A percentile compares a stretch with the other conserved stretches of the same genome.
phyloP scores from a whole-genome alignment of 1,139 yeast species.

The Kluyveromyces marxianus region DNA sequence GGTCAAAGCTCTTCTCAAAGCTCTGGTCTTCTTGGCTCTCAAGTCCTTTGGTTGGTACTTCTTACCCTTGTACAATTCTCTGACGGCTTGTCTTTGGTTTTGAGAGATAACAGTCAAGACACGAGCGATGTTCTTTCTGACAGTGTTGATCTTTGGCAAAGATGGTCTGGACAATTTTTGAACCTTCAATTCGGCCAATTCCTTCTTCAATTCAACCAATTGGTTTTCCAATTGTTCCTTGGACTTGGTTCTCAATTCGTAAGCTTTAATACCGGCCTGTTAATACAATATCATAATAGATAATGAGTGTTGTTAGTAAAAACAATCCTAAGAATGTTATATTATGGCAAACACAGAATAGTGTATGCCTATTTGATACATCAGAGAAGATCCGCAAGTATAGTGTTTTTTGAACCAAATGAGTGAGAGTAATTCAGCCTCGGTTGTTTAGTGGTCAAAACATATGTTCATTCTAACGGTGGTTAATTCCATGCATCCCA shows the following conservation, averaged over 20 bases:
- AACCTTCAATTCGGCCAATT: slow-evolving; percentile 92
- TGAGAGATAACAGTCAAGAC: slow-evolving; percentile 95
- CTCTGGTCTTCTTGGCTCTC: slow-evolving; percentile 99
- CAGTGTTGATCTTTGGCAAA: slow-evolving; percentile 90
- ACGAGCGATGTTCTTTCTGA: slow-evolving; percentile 98
- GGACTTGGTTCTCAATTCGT: slow-evolving; percentile 95
- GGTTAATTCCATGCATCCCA: too few relatives aligned
- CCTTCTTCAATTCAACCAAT: slow-evolving; percentile 94
- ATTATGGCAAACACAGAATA: too few relatives aligned
- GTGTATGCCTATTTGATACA: too few relatives aligned
- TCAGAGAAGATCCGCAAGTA: too few relatives aligned
- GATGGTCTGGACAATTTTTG: slow-evolving; percentile 90
- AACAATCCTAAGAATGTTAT: not conserved
- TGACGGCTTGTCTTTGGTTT: slow-evolving; percentile 93
- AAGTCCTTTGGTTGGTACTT: slow-evolving; percentile 97
- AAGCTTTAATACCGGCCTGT: slow-evolving; percentile 88
- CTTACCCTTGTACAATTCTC: slow-evolving; percentile 93
- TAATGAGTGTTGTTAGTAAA: slow-evolving; percentile 1
- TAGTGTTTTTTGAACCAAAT: too few relatives aligned
- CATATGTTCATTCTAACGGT: too few relatives aligned
- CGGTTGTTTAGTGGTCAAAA: too few relatives aligned
- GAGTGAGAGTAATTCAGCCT: too few relatives aligned
- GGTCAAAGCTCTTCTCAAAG: slow-evolving; percentile 95
- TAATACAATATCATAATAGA: slow-evolving; percentile 2
- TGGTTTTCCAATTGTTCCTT: slow-evolving; percentile 94